Conservation (phyloP, 2,329 filamentous ascomycete species). For the Aureobasidium melanogenum region DNA sequence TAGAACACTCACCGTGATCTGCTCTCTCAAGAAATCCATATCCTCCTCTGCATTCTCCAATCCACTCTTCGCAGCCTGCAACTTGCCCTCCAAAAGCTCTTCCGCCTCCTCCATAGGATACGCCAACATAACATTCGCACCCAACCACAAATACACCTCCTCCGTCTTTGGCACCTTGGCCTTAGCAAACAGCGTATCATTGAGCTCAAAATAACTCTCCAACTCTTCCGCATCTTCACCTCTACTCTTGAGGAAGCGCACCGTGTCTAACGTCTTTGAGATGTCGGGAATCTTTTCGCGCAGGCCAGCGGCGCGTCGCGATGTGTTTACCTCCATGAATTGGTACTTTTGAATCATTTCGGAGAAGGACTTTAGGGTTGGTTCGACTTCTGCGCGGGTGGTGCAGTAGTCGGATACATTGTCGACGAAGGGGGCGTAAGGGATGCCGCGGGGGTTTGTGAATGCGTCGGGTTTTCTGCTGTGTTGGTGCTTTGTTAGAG, state of each 20-base stretch:
- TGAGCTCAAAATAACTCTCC: slow-evolving; percentile 90
- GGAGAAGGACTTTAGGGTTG: slow-evolving; percentile 73
- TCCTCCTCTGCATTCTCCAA: slow-evolving; percentile 91
- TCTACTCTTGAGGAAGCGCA: slow-evolving; percentile 70
- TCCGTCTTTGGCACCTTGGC: slow-evolving; percentile 73
- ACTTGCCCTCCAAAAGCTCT: slow-evolving; percentile 65
- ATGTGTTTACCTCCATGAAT: slow-evolving; percentile 95
- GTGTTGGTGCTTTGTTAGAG: background rate
- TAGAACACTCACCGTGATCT: slow-evolving; percentile 68
- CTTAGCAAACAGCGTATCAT: slow-evolving; percentile 89
- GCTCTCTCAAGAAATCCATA: slow-evolving; percentile 86
- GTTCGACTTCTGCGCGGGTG: slow-evolving; percentile 68
- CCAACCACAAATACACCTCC: slow-evolving; percentile 96
- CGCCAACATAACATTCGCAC: slow-evolving; percentile 94
- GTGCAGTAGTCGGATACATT: slow-evolving; percentile 82
- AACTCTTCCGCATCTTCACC: slow-evolving; percentile 63
- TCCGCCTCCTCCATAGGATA: slow-evolving; percentile 88
- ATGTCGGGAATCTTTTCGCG: slow-evolving; percentile 97
- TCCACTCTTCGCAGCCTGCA: slow-evolving; percentile 69
- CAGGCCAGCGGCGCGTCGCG: slow-evolving; percentile 69
- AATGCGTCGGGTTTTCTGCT: slow-evolving; percentile 26
- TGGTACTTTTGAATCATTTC: slow-evolving; percentile 99
- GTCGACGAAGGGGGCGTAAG: slow-evolving; percentile 76
- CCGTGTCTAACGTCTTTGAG: slow-evolving; percentile 87
- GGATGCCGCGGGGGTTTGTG: slow-evolving; percentile 69